Conservation (phyloP, 306 rosid species). For the Prunus salicina region DNA sequence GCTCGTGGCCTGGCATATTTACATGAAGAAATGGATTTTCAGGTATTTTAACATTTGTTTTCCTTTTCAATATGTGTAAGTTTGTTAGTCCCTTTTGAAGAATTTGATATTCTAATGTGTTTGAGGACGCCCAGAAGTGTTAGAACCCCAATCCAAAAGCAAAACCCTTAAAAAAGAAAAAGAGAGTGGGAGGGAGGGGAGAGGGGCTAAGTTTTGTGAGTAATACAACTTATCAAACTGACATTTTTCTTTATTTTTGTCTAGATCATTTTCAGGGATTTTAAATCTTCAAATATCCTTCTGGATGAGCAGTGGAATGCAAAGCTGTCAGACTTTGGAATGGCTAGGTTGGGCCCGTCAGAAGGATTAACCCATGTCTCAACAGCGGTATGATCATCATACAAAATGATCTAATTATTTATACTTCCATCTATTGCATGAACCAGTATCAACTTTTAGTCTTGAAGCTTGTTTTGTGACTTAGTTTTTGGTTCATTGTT, state of each 20-base stretch:
- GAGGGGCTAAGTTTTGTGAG: neutral
- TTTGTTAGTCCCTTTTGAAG: slow-evolving; percentile 7
- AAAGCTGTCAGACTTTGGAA: slow-evolving; percentile 90
- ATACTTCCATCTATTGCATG: neutral
- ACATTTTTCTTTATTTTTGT: slow-evolving; percentile 14
- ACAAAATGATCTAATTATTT: neutral
- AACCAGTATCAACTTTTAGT: neutral
- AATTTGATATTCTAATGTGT: neutral
- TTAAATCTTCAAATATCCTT: slow-evolving; percentile 92
- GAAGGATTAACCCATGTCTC: slow-evolving; percentile 97
- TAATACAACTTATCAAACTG: neutral
- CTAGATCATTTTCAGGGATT: slow-evolving; percentile 96
- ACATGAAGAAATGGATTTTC: slow-evolving; percentile 91
- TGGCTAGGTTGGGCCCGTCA: slow-evolving; percentile 93
- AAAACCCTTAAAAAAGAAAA: neutral
- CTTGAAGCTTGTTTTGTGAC: neutral
- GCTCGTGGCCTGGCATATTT: slow-evolving; percentile 89
- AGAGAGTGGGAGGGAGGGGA: neutral
- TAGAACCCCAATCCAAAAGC: neutral
- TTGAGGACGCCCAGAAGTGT: neutral
- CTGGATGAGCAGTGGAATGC: slow-evolving; percentile 96
- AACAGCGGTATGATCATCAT: slow-evolving; percentile 74
- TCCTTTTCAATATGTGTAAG: neutral
- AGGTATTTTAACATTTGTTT: slow-evolving; percentile 44
- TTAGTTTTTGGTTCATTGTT: neutral